phyloP scores from a whole-genome alignment of 441 rosid genomes.

The Biscutella auriculata region DNA sequence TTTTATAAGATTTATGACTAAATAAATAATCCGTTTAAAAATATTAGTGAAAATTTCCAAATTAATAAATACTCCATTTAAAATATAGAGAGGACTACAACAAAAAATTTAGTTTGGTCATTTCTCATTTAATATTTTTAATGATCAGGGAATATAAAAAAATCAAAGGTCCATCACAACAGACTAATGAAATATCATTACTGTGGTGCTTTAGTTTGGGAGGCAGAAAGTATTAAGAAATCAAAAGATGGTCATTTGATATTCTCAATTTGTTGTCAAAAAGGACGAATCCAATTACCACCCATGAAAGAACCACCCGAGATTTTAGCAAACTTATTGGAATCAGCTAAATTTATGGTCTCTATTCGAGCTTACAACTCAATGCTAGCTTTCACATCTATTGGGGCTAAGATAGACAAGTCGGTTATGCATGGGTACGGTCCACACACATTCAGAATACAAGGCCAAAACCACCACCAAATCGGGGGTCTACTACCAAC shows the following conservation, averaged over 20 bases:
- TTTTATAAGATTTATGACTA: too few relatives aligned
- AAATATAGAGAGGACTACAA: too few relatives aligned
- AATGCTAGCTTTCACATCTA: constrained; percentile 11
- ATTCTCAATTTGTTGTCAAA: background rate
- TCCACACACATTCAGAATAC: background rate
- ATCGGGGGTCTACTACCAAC: constrained; percentile 6
- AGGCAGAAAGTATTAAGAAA: background rate
- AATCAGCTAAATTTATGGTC: background rate
- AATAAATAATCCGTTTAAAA: too few relatives aligned
- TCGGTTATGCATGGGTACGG: background rate
- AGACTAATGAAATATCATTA: background rate
- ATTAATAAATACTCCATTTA: too few relatives aligned
- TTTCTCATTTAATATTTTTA: too few relatives aligned
- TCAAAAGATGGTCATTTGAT: background rate
- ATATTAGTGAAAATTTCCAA: too few relatives aligned
- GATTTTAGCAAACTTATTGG: background rate
- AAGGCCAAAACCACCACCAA: constrained; percentile 6
- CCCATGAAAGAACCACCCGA: background rate
- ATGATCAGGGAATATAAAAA: too few relatives aligned
- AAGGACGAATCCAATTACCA: background rate
- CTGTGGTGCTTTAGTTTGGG: background rate
- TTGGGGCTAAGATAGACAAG: constrained; percentile 2
- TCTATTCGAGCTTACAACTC: constrained; percentile 3
- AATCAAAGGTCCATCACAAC: too few relatives aligned
- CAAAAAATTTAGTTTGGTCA: too few relatives aligned